Base-by-base conservation (phyloP, 495 filamentous ascomycete genomes). In the Neurospora sp. region DNA sequence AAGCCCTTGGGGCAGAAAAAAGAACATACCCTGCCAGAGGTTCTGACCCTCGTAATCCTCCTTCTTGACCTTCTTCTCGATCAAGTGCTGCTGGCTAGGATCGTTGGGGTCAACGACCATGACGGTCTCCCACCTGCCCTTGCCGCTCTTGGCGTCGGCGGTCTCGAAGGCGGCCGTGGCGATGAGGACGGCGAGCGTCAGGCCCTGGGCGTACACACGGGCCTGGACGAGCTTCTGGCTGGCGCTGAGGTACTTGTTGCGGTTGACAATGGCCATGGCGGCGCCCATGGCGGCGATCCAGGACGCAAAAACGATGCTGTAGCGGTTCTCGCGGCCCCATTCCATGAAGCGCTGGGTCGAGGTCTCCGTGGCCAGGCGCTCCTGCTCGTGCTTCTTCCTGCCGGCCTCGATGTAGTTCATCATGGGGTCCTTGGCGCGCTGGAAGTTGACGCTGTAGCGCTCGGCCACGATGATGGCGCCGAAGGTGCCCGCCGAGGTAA, bases 211-310 rank as follows among this genome's bases (percentile, higher is more conserved):
- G 84, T 98, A 98, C 74, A 99, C 91, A 86, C 96, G 90, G 11
- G 96, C 96, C 86, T 99, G 96, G 24, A 99, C 96, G 36, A 99
- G 85, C 86, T 99, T 99, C 88, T 99, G 96, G 76, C 86, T 81
- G 1, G 87, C 88, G 24, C 86, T 89, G 8, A 98, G 82, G 82
- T 92, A 94, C 69, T 87, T 89, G 82, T 93, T 94, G 74, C 93
- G 87, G 71, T 91, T 87, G 54, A 98, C 95, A 11, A 97, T 77
- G 48, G 84, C 91, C 37, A 97, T 86, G 0, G 93, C 89, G 38
- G 91, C 80, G 31, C 88, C 90, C 91, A 99, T 97, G 54, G 89
- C 89, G 17, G 92, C 90, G 15, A 95, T 82, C 96, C 96, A 99
- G 34, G 89, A 91, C 3, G 85, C 88, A 72, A 92, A 90, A 70